Conservation (phyloP, 2,329 filamentous ascomycete genomes). For the Dendrostoma leiphaemia region DNA sequence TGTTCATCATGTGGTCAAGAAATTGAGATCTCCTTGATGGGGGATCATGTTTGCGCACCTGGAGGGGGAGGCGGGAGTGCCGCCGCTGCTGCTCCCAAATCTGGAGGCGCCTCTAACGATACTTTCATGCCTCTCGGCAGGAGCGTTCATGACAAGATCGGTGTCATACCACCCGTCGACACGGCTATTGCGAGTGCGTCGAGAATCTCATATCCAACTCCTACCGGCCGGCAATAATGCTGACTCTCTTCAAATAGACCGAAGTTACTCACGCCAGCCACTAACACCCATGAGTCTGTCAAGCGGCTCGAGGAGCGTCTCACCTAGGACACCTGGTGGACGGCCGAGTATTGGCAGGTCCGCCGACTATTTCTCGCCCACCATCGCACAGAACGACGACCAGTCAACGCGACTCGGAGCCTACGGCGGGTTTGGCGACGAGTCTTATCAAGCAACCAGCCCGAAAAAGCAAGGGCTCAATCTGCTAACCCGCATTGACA, state of each 20-base stretch:
- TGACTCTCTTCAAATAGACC: slow-evolving; percentile 44
- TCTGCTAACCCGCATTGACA: slow-evolving; percentile 62
- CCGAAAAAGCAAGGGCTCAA: slow-evolving; percentile 40
- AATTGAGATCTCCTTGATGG: slow-evolving; percentile 83
- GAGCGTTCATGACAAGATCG: slow-evolving; percentile 38
- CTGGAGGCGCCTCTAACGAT: slow-evolving; percentile 27
- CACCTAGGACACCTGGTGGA: slow-evolving; percentile 57
- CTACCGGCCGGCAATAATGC: slow-evolving; percentile 18
- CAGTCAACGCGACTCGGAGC: slow-evolving; percentile 42
- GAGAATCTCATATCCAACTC: slow-evolving; percentile 6
- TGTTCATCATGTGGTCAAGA: slow-evolving; percentile 77
- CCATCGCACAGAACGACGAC: slow-evolving; percentile 37
- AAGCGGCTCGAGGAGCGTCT: slow-evolving; percentile 58
- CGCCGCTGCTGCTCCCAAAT: neutral
- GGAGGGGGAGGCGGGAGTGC: slow-evolving; percentile 20
- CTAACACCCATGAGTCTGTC: slow-evolving; percentile 63
- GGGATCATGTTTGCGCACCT: slow-evolving; percentile 72
- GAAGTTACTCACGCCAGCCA: slow-evolving; percentile 52
- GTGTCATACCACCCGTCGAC: slow-evolving; percentile 48
- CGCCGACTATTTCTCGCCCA: slow-evolving; percentile 45
- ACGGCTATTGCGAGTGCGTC: slow-evolving; percentile 51
- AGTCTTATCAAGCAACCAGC: slow-evolving; percentile 46
- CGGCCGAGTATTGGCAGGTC: slow-evolving; percentile 40
- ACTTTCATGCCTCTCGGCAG: slow-evolving; percentile 36
- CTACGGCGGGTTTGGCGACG: slow-evolving; percentile 48